Conservation (phyloP, 257 asterid genomes). For the Solanum chaucha region DNA sequence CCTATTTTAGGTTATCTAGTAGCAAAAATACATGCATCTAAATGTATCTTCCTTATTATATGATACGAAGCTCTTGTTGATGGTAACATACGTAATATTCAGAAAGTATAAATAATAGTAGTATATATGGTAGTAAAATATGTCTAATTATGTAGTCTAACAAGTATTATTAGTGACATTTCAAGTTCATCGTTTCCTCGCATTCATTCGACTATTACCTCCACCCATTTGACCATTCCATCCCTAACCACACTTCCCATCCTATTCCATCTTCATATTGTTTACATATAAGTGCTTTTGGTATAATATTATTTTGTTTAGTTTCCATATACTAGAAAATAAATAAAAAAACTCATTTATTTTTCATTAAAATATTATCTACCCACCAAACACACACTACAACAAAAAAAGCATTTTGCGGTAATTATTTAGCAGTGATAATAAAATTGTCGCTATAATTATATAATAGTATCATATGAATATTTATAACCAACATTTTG, state of each 20-base stretch:
- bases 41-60: fast-evolving
- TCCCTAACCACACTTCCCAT: not conserved
- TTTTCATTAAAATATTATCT: not conserved
- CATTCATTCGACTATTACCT: not conserved
- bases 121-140: too few relatives aligned
- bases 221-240: not conserved
- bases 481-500: fast-evolving
- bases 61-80: fast-evolving
- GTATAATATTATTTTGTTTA: too few relatives aligned
- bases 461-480: not conserved
- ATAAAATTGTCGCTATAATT: too few relatives aligned
- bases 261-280: not conserved
- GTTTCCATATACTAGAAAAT: not conserved
- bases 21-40: not conserved
- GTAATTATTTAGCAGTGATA: too few relatives aligned
- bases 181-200: too few relatives aligned
- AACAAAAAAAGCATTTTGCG: not conserved
- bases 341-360: too few relatives aligned
- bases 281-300: not conserved
- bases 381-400: not conserved
- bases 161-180: not conserved
- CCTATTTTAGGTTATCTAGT: fast-evolving
- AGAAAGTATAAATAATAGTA: too few relatives aligned
- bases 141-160: too few relatives aligned
- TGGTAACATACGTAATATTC: too few relatives aligned